These are phyloP conservation scores for Mycena pura DNA, from an alignment of 768 basidiomycete genomes.

Conservation along the genomic window DNA sequence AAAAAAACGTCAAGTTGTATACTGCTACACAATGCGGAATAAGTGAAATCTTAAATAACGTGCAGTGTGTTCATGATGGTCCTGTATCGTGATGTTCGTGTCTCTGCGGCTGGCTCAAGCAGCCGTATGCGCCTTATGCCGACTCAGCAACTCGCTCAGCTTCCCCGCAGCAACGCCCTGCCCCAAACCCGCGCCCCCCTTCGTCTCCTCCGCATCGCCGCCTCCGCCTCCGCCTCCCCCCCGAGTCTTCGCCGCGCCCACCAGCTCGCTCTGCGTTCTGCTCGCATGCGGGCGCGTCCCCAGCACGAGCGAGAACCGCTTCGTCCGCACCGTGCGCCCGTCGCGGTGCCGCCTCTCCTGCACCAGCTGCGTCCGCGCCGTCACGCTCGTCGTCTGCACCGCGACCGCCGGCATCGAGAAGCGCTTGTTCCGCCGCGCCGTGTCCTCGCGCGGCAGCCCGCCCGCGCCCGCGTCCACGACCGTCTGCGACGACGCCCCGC, in stretches of 20 bases:
- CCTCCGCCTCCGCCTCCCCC: constrained; percentile 25
- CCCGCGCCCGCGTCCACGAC: constrained; percentile 19
- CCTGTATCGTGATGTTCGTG: too few species aligned
- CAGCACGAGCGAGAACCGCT: constrained; percentile 68
- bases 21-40: too few species aligned
- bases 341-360: constrained; percentile 26
- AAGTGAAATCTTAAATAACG: too few species aligned
- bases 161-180: constrained; percentile 59
- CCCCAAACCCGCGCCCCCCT: constrained; percentile 33
- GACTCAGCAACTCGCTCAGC: constrained; percentile 60
- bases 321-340: constrained; percentile 36
- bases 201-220: background rate
- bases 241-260: background rate
- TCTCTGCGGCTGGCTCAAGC: background rate
- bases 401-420: constrained; percentile 83
- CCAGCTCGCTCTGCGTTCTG: constrained; percentile 24
- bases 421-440: constrained; percentile 66
- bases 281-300: constrained; percentile 45
- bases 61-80: too few species aligned
- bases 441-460: constrained; percentile 55
- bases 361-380: constrained; percentile 54
- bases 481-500: constrained; percentile 7
- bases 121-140: constrained; percentile 35
- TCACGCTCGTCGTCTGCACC: constrained; percentile 74
- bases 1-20: too few species aligned